Evolutionary conservation across 306 rosid species (phyloP), one percentile per base, ranked within the genome.

Genomic region (Pachyrhizus erosus): DNA sequence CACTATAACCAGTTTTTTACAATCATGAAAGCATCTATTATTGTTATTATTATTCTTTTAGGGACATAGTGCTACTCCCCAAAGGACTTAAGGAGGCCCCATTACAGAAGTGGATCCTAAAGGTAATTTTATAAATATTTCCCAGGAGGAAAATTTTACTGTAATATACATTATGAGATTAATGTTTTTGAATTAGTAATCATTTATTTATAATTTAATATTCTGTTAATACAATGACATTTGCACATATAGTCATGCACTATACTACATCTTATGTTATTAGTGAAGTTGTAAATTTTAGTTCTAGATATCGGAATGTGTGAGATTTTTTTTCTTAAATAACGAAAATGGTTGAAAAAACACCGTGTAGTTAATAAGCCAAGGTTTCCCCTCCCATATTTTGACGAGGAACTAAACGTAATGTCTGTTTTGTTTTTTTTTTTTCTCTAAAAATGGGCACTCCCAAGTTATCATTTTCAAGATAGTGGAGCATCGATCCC

Each of bases 1-100:
- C 90, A 87, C 83, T 60, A 77, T 46, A 12, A 73, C 58, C 67
- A 72, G 5, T 34, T 64, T 33, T 57, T 64, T 27, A 10, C 76
- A 26, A 46, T 46, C 23, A 76, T 31, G 12, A 29, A 40, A 75
- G 81, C 52, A 67, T 75, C 21, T 67, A 33, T 31, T 75, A 43
- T 74, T 54, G 43, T 12, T 42, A 21, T 10, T 23, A 40, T 69
- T 69, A 21, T 69, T 42, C 18, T 67, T 37, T 4, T 37, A 0
- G 43, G 68, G 23, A 9, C 27, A 33, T 31, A 65, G 24, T 65
- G 70, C 14, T 62, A 14, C 39, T 1, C 18, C 8, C 12, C 21
- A 62, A 7, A 2, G 21, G 42, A 1, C 12, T 60, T 60, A 60
- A 20, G 40, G 11, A 7, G 67, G 18, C 3, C 70, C 70, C 48